A percentile compares a stretch with the other conserved stretches of the same genome.
Evolutionary conservation across 2,329 filamentous ascomycete genomes (phyloP).

Genomic region (Cadophora gregata): DNA sequence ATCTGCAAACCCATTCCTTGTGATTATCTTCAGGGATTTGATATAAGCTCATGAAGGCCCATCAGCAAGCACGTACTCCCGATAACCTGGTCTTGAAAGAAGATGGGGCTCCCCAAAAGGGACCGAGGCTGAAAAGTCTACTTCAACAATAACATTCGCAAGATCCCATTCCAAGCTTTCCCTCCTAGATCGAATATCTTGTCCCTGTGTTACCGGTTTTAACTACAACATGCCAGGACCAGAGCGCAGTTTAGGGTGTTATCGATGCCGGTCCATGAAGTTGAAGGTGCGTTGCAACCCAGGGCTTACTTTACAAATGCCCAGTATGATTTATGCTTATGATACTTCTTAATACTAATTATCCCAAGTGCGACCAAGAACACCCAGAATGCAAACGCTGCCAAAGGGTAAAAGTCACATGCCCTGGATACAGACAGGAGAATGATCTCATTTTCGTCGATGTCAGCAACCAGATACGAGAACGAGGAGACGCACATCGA

Average conservation of each 20-base stretch:
- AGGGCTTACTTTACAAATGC: background rate
- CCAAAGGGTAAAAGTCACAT: slow-evolving; percentile 8
- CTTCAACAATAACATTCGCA: background rate
- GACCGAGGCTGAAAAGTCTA: background rate
- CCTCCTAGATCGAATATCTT: background rate
- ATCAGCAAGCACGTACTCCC: background rate
- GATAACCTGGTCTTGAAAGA: background rate
- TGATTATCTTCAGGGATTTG: background rate
- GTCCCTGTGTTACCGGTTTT: background rate
- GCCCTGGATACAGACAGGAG: slow-evolving; percentile 6
- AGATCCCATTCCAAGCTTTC: background rate
- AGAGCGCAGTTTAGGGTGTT: slow-evolving; percentile 10
- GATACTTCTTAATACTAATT: background rate
- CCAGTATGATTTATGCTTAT: background rate
- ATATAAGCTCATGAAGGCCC: background rate
- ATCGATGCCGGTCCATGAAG: slow-evolving; percentile 15
- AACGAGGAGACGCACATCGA: background rate
- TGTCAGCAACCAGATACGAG: slow-evolving; percentile 10
- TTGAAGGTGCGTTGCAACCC: slow-evolving; percentile 1
- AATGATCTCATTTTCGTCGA: slow-evolving; percentile 10
- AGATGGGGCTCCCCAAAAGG: background rate
- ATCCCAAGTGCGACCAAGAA: slow-evolving; percentile 1
- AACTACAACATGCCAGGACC: slow-evolving; percentile 9
- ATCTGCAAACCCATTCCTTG: background rate
- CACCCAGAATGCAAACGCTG: slow-evolving; percentile 7